A percentile compares a stretch with the other conserved stretches of the same genome.
These are phyloP conservation scores for Komagataella pastoris DNA, from an alignment of 805 yeast species.

Conservation along the genomic window DNA sequence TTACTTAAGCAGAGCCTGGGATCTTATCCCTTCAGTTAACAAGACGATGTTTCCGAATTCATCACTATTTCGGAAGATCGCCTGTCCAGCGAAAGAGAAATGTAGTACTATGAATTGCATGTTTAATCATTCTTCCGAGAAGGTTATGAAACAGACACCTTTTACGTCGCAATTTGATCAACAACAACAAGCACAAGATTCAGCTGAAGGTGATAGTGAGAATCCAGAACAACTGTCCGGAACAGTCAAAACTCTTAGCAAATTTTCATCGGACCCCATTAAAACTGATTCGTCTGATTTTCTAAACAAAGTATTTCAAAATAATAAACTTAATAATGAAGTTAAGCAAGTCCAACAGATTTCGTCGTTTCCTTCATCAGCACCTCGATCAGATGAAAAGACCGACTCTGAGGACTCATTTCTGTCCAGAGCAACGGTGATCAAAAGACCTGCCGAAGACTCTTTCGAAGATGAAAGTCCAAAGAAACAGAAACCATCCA, in stretches of 20 bases:
- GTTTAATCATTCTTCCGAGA: background rate
- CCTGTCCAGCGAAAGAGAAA: background rate
- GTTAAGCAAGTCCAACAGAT: background rate
- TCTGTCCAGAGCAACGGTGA: background rate
- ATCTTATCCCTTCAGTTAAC: background rate
- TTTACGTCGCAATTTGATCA: background rate
- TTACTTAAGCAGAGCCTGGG: background rate
- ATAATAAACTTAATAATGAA: background rate
- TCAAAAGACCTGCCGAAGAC: background rate
- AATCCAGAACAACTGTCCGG: background rate
- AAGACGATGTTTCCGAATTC: background rate
- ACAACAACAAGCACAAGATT: background rate
- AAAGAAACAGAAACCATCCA: background rate
- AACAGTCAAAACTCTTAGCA: background rate
- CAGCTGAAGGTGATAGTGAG: background rate
- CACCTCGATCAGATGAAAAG: background rate
- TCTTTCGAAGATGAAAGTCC: background rate
- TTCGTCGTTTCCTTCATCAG: background rate
- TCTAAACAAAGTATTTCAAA: background rate
- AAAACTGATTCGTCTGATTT: background rate
- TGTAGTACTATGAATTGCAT: background rate
- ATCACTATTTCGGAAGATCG: background rate
- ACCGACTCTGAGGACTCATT: background rate
- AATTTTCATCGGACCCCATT: background rate
- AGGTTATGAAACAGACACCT: background rate